These are phyloP conservation scores for Boletus rufocinnamomeus DNA, from an alignment of 768 basidiomycete species.

Conservation along the genomic window DNA sequence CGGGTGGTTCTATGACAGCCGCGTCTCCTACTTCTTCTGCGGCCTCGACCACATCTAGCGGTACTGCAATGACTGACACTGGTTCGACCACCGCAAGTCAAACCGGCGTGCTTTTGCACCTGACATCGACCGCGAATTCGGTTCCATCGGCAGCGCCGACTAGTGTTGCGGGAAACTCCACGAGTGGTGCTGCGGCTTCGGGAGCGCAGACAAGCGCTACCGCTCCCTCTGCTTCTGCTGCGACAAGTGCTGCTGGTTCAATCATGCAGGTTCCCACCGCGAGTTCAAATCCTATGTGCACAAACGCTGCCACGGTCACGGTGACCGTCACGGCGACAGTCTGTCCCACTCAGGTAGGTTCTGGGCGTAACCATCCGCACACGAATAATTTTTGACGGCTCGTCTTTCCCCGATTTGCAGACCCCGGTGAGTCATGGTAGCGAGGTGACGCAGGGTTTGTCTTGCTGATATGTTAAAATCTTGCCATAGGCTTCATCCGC, in stretches of 20 bases:
- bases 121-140: neutral
- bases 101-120: conserved; percentile 5
- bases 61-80: neutral
- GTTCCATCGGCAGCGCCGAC: neutral
- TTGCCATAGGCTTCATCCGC: neutral
- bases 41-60: neutral
- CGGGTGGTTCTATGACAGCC: neutral
- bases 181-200: too few relatives aligned
- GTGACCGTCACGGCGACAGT: conserved; percentile 21
- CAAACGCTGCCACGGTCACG: conserved; percentile 1
- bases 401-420: neutral
- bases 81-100: neutral
- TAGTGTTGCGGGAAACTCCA: too few relatives aligned
- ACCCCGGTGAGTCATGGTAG: neutral
- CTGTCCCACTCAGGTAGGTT: conserved; percentile 20
- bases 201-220: neutral
- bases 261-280: neutral
- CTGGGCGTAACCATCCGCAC: too few relatives aligned
- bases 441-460: neutral
- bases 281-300: conserved; percentile 6
- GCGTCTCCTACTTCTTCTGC: neutral
- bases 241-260: neutral
- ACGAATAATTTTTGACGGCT: neutral
- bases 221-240: neutral
- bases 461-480: neutral